Conservation (phyloP, 139 green algal species). For the Coelastrella sp. region DNA sequence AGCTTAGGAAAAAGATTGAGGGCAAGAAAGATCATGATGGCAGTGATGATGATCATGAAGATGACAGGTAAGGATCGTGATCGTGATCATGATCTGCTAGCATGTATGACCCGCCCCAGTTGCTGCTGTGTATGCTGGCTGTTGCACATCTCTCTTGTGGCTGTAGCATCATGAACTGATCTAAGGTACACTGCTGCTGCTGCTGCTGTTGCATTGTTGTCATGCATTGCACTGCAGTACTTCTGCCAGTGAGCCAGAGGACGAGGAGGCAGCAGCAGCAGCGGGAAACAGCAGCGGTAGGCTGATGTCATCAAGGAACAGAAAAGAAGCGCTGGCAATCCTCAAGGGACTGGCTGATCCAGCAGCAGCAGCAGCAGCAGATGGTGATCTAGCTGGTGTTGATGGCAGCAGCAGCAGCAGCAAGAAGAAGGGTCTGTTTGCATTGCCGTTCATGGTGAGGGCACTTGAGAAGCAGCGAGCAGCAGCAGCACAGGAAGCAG, state of each 20-base stretch:
- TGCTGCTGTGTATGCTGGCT: too few species aligned
- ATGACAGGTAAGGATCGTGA: neutral
- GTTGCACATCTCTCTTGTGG: neutral
- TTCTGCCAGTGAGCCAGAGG: slow-evolving; percentile 52
- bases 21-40: slow-evolving; percentile 19
- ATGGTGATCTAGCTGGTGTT: too few species aligned
- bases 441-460: slow-evolving; percentile 94
- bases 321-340: slow-evolving; percentile 74
- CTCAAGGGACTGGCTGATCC: slow-evolving; percentile 57
- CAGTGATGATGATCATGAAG: slow-evolving; percentile 28
- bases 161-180: neutral
- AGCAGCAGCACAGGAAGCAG: slow-evolving; percentile 74
- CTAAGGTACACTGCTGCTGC: neutral
- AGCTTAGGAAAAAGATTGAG: slow-evolving; percentile 83
- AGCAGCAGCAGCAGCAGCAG: neutral
- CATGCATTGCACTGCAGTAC: slow-evolving; percentile 24
- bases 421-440: slow-evolving; percentile 83
- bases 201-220: neutral
- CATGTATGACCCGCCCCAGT: too few species aligned
- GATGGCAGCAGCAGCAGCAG: too few species aligned
- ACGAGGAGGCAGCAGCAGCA: slow-evolving; percentile 48
- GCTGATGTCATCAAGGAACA: slow-evolving; percentile 21
- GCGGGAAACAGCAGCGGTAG: slow-evolving; percentile 32
- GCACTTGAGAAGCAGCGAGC: slow-evolving; percentile 74
- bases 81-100: too few species aligned